phyloP scores from a whole-genome alignment of 169 alveolate genomes.

The Plasmodium coatneyi region DNA sequence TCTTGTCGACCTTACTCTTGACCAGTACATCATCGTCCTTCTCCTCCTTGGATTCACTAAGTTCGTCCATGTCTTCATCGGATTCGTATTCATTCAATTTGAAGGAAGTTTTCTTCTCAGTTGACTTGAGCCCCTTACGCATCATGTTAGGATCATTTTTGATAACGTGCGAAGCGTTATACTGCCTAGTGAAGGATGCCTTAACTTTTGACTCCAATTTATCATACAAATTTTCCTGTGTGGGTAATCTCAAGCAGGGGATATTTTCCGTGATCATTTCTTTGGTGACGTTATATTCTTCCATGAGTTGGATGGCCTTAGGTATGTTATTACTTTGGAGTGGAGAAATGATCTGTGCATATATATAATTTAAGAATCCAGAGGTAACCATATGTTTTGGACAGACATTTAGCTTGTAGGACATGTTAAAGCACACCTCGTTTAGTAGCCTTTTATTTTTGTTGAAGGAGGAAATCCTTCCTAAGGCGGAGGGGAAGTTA shows the following conservation, averaged over 20 bases:
- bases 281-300: conserved; percentile 76
- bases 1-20: conserved; percentile 26
- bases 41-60: conserved; percentile 68
- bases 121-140: conserved; percentile 21
- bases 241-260: conserved; percentile 77
- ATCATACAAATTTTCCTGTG: conserved; percentile 82
- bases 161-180: conserved; percentile 70
- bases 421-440: conserved; percentile 79
- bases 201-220: conserved; percentile 78
- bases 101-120: conserved; percentile 38
- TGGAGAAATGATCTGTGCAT: conserved; percentile 76
- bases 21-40: conserved; percentile 51
- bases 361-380: conserved; percentile 58
- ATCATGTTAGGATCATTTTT: conserved; percentile 50
- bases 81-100: conserved; percentile 44
- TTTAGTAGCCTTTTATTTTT: conserved; percentile 91
- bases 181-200: conserved; percentile 77
- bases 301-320: conserved; percentile 76
- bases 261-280: conserved; percentile 81
- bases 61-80: conserved; percentile 58
- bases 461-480: conserved; percentile 91
- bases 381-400: conserved; percentile 60
- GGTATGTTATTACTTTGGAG: conserved; percentile 71
- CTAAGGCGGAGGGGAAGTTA: conserved; percentile 95
- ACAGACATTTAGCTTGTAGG: conserved; percentile 52